Evolutionary conservation across 441 rosid species (phyloP).

Genomic region (Dalechampia spathulata): DNA sequence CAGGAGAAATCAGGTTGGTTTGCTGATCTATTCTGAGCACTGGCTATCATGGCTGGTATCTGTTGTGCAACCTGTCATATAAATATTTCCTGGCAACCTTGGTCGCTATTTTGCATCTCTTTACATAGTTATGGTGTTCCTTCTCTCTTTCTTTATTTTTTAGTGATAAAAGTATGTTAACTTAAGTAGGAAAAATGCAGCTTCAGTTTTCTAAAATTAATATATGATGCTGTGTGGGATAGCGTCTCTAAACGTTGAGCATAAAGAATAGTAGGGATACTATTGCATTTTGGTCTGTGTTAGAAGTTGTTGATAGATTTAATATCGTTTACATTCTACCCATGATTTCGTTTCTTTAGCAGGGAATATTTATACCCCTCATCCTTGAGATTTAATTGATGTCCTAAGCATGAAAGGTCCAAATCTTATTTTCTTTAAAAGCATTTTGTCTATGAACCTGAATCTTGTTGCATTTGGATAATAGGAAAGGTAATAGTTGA

Average conservation of each 20-base stretch:
- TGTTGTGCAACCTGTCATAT: neutral
- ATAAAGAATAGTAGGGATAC: too few relatives aligned
- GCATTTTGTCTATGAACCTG: too few relatives aligned
- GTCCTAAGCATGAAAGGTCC: too few relatives aligned
- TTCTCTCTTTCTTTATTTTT: neutral
- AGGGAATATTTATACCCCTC: too few relatives aligned
- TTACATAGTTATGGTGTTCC: too few relatives aligned
- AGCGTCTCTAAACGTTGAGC: neutral
- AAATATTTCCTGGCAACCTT: neutral
- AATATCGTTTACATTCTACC: neutral
- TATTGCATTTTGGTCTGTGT: neutral
- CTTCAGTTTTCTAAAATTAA: neutral
- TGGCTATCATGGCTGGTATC: neutral
- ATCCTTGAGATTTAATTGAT: too few relatives aligned
- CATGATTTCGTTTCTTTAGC: neutral
- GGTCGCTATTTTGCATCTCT: neutral
- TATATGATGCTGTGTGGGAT: neutral
- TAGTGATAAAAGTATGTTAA: neutral
- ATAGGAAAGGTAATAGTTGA: neutral
- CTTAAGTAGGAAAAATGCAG: too few relatives aligned
- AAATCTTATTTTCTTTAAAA: too few relatives aligned
- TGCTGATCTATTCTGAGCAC: neutral
- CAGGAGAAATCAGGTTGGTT: slow-evolving; percentile 88
- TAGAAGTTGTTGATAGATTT: neutral
- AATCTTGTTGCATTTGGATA: neutral